A percentile compares a stretch with the other conserved stretches of the same genome.
These are phyloP conservation scores for Cyclocybe aegerita DNA, from an alignment of 768 basidiomycete species.

Conservation along the genomic window DNA sequence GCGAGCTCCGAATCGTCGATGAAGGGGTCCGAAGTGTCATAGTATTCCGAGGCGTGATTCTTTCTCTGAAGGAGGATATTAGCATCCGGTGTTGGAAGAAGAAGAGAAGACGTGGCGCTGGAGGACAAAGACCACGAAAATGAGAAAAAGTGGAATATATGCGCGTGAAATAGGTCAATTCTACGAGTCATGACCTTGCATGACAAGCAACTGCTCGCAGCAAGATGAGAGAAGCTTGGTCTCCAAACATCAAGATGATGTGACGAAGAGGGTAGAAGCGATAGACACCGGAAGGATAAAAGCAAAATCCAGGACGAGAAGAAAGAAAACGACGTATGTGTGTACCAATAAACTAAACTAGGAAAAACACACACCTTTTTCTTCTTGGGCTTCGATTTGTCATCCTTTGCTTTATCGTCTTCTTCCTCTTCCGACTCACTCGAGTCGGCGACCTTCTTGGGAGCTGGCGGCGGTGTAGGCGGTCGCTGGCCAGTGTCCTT, in stretches of 20 bases:
- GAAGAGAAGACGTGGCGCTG: not conserved
- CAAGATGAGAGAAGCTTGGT: too few relatives aligned
- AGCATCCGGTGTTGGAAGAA: not conserved
- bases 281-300: not conserved
- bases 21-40: constrained; percentile 91
- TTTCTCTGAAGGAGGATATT: constrained; percentile 33
- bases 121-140: too few relatives aligned
- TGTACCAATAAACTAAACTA: too few relatives aligned
- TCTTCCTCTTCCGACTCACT: constrained; percentile 59
- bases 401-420: constrained; percentile 31
- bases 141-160: too few relatives aligned
- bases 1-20: constrained; percentile 96
- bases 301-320: not conserved
- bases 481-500: constrained; percentile 66
- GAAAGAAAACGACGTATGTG: not conserved
- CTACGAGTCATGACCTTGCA: too few relatives aligned
- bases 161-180: too few relatives aligned
- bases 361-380: constrained; percentile 22
- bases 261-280: not conserved
- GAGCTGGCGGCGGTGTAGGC: constrained; percentile 51
- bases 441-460: constrained; percentile 39
- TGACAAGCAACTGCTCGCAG: too few relatives aligned
- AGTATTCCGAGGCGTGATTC: constrained; percentile 67
- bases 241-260: too few relatives aligned
- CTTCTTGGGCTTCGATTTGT: constrained; percentile 34